Base-by-base conservation (phyloP, 192 early-diverging fungal species). In the Dissophora ornata region DNA sequence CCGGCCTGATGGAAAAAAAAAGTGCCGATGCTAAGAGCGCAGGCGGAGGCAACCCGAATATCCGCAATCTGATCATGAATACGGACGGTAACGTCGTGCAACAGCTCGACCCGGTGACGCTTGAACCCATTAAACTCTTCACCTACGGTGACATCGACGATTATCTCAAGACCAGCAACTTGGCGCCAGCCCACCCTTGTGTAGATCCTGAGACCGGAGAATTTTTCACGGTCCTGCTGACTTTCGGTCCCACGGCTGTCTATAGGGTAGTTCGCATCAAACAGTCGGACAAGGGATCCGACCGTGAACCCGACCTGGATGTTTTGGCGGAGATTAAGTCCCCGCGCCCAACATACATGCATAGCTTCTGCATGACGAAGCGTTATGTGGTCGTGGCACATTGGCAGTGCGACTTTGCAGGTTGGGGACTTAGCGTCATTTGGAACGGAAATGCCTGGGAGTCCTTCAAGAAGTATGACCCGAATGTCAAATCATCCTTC, bases 341-440 rank as follows among this genome's bases (percentile, higher is more conserved):
- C 12, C 79, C 75, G 2, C 52, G 61, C 4, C 42, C 82, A 11
- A 47, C 80, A 1, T 90, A 89, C 49, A 71, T 83, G 25, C 89
- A 90, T 60, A 81, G 82, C n/a, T 87, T 90, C 54, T 54, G 57
- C 3, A 36, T 83, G 40, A 88, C 87, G 22, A 77, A 84, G 57
- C 78, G 83, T n/a, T 89, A 88, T 78, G 61, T 90, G 33, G 60
- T 90, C 10, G 45, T 89, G 13, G 69, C 79, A 25, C 81, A 82
- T 57, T 84, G 78, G 58, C 87, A 85, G 28, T 71, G 85, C 38
- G 61, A 74, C 42, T 77, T 81, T 57, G 56, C 69, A 15, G 51
- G 65, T 19, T 67, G 58, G 48, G 82, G 87, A 7, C 8, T 82
- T 18, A 66, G 70, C 40, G 68, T 83, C 22, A 11, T 87, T 11